Evolutionary conservation across 1,139 yeast genomes (phyloP).

Genomic region (Scheffersomyces insectosa): DNA sequence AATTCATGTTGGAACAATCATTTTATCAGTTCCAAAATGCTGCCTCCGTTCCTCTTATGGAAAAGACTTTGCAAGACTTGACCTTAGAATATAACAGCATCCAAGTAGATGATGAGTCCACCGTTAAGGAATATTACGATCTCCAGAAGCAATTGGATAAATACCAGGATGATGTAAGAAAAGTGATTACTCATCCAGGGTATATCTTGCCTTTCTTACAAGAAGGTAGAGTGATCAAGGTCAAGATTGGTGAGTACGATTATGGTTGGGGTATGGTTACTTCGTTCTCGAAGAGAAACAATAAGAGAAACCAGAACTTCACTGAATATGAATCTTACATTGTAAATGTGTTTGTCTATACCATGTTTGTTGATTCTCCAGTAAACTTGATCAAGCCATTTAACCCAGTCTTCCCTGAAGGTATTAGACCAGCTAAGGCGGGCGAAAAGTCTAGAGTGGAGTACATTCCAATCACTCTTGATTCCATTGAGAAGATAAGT

Average conservation of each 20-base stretch:
- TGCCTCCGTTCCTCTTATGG: conserved; percentile 83
- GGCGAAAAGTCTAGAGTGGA: conserved; percentile 77
- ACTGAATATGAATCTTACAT: conserved; percentile 86
- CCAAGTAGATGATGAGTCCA: conserved; percentile 69
- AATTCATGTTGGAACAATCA: conserved; percentile 91
- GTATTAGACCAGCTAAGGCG: conserved; percentile 76
- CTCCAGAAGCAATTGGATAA: conserved; percentile 66
- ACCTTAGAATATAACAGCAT: conserved; percentile 49
- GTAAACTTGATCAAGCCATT: conserved; percentile 67
- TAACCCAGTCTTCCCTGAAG: conserved; percentile 79
- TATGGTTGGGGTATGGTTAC: conserved; percentile 97
- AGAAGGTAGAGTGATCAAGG: conserved; percentile 81
- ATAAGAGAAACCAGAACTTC: conserved; percentile 55
- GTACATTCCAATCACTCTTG: conserved; percentile 80
- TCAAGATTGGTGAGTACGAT: conserved; percentile 58
- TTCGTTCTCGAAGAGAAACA: conserved; percentile 67
- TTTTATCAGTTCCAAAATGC: conserved; percentile 95
- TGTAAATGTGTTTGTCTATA: conserved; percentile 78
- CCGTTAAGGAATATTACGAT: conserved; percentile 80
- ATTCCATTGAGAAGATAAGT: conserved; percentile 72
- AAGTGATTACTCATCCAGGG: conserved; percentile 91
- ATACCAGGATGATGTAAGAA: conserved; percentile 77
- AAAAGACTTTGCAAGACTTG: conserved; percentile 57
- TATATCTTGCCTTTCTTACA: conserved; percentile 80
- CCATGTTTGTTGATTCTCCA: conserved; percentile 79